phyloP scores from a whole-genome alignment of 441 rosid genomes.

The Capsella rubella region DNA sequence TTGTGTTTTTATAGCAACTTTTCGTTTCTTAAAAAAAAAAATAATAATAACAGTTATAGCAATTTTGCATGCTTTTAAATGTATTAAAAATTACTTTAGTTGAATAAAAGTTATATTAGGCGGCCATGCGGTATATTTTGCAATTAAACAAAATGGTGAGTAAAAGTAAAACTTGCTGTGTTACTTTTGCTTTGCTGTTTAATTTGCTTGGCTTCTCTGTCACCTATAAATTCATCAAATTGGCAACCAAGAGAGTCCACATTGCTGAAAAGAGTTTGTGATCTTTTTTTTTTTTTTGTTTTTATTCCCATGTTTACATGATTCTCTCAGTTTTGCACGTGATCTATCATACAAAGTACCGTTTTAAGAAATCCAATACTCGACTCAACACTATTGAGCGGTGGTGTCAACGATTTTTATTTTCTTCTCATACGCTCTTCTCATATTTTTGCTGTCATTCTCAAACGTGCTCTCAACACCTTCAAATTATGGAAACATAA shows the following conservation, averaged over 20 bases:
- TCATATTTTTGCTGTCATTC: background rate
- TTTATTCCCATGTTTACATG: background rate
- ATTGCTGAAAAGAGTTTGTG: background rate
- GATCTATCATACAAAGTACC: background rate
- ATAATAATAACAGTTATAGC: background rate
- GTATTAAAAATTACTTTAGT: background rate
- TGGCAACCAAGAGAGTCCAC: background rate
- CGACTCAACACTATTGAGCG: slow-evolving; percentile 4
- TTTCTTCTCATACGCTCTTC: slow-evolving; percentile 20
- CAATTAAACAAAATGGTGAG: background rate
- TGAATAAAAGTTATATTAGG: background rate
- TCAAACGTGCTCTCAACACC: slow-evolving; percentile 31
- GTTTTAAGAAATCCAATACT: background rate
- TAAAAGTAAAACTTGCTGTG: background rate
- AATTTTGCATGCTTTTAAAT: background rate
- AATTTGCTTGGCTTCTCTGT: background rate
- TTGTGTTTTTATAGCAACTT: slow-evolving; percentile 5
- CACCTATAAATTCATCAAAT: slow-evolving; percentile 8
- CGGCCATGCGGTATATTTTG: background rate
- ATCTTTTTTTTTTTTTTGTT: background rate
- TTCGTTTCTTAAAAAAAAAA: background rate
- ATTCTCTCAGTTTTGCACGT: background rate
- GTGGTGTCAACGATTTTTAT: background rate
- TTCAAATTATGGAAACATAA: background rate
- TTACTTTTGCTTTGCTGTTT: background rate